Evolutionary conservation across 2,329 filamentous ascomycete species (phyloP).

Genomic region (Apiospora pterosperma): DNA sequence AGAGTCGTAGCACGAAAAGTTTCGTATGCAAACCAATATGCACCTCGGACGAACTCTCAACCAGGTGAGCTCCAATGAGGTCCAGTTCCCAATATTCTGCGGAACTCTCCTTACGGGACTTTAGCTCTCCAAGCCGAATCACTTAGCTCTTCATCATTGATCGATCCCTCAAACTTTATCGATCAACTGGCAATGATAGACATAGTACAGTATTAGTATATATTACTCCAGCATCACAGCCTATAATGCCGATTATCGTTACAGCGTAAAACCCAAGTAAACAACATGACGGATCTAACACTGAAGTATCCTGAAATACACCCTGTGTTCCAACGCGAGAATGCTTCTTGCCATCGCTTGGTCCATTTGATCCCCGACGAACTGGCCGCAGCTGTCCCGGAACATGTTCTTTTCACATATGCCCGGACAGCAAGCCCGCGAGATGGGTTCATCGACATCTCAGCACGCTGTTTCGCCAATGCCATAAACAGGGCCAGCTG

Average conservation of each 20-base stretch:
- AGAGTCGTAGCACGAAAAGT: too few relatives aligned
- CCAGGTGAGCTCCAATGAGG: not conserved
- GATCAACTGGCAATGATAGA: too few relatives aligned
- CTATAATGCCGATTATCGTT: not conserved
- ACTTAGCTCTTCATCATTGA: not conserved
- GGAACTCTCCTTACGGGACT: not conserved
- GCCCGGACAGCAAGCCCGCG: slow-evolving; percentile 12
- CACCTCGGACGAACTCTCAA: not conserved
- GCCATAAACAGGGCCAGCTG: slow-evolving; percentile 16
- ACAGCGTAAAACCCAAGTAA: not conserved
- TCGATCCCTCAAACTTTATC: not conserved
- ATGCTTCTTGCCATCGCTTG: slow-evolving; percentile 8
- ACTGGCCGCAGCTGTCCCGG: slow-evolving; percentile 13
- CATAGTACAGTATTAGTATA: too few relatives aligned
- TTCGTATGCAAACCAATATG: not conserved
- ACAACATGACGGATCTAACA: not conserved
- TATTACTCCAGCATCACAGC: too few relatives aligned
- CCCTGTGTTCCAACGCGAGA: not conserved
- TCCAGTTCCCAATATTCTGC: not conserved
- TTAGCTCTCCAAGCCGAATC: not conserved
- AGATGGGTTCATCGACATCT: slow-evolving; percentile 18
- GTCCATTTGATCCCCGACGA: slow-evolving; percentile 15
- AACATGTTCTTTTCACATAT: slow-evolving; percentile 17
- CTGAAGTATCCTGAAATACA: not conserved
- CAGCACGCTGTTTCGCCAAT: slow-evolving; percentile 16